phyloP scores from a whole-genome alignment of 2,329 filamentous ascomycete genomes.

The Rugonectria rugulosa region DNA sequence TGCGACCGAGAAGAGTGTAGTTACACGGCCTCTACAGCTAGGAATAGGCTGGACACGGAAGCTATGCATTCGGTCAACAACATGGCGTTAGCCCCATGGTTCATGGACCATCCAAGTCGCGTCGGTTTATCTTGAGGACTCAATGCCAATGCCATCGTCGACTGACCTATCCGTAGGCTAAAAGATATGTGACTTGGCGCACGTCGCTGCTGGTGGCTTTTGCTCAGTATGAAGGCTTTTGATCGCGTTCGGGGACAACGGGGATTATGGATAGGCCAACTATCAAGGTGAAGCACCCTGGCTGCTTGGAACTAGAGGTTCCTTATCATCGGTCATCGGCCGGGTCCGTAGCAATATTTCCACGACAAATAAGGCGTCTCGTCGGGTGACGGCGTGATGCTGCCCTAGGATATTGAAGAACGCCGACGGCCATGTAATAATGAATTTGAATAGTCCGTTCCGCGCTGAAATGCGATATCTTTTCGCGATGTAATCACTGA shows the following conservation, averaged over 20 bases:
- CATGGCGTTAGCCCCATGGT: constrained; percentile 12
- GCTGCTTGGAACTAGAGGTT: constrained; percentile 2
- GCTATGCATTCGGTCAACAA: constrained; percentile 7
- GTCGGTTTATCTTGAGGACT: constrained; percentile 32
- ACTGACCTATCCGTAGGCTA: no score
- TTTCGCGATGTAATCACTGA: neutral
- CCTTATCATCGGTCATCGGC: constrained; percentile 31
- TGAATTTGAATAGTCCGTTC: constrained; percentile 1
- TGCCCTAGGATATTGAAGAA: neutral
- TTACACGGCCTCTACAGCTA: neutral
- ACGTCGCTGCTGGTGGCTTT: constrained; percentile 16
- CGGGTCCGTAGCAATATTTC: constrained; percentile 25
- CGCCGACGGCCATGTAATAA: constrained; percentile 16
- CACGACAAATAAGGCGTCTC: neutral
- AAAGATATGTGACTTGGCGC: constrained; percentile 18
- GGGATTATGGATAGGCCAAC: constrained; percentile 2
- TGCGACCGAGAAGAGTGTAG: constrained; percentile 1
- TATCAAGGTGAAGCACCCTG: constrained; percentile 13
- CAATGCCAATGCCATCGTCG: no score
- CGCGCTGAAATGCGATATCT: constrained; percentile 1
- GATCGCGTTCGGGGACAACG: constrained; percentile 12
- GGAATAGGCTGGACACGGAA: neutral
- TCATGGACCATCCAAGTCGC: constrained; percentile 27
- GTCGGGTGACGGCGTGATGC: constrained; percentile 22
- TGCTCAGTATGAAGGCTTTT: constrained; percentile 21